Percentiles rank a stretch among this genome's conserved stretches.
Evolutionary conservation across 1,139 yeast genomes (phyloP).

Genomic region (Candida glucosophila): DNA sequence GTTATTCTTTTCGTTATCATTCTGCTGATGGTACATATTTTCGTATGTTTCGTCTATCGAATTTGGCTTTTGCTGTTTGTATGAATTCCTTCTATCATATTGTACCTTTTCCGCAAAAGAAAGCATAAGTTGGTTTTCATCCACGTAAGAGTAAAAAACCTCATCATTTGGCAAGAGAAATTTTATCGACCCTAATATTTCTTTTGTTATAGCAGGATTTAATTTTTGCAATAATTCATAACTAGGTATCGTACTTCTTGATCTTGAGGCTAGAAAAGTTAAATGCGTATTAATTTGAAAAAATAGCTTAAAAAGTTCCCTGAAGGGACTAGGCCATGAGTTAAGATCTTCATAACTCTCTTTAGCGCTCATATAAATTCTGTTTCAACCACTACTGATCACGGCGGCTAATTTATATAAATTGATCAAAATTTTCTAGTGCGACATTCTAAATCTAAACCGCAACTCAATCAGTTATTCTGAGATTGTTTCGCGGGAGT

Average conservation of each 20-base stretch:
- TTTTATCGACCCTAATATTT: constrained; percentile 58
- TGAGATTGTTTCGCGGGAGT: no score
- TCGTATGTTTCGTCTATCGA: constrained; percentile 25
- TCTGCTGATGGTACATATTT: constrained; percentile 6
- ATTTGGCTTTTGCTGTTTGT: constrained; percentile 25
- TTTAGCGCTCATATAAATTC: no score
- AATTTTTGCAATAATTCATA: constrained; percentile 25
- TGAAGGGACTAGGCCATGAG: constrained; percentile 7
- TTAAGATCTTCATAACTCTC: background rate
- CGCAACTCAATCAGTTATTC: no score
- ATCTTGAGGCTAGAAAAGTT: constrained; percentile 34
- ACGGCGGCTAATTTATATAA: no score
- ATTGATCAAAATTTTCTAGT: no score
- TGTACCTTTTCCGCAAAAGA: constrained; percentile 24
- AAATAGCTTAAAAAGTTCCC: constrained; percentile 15
- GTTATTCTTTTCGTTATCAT: constrained; percentile 13
- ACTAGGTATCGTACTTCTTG: constrained; percentile 34
- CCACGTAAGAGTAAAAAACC: constrained; percentile 59
- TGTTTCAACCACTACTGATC: no score
- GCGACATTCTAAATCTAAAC: no score
- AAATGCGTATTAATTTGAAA: constrained; percentile 32
- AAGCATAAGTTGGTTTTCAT: constrained; percentile 51
- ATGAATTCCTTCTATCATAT: constrained; percentile 37
- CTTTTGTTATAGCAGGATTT: constrained; percentile 17
- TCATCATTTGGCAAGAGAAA: constrained; percentile 63